Base-by-base conservation (phyloP, 176 grass and related monocot genomes). In the Oryza brachyantha region DNA sequence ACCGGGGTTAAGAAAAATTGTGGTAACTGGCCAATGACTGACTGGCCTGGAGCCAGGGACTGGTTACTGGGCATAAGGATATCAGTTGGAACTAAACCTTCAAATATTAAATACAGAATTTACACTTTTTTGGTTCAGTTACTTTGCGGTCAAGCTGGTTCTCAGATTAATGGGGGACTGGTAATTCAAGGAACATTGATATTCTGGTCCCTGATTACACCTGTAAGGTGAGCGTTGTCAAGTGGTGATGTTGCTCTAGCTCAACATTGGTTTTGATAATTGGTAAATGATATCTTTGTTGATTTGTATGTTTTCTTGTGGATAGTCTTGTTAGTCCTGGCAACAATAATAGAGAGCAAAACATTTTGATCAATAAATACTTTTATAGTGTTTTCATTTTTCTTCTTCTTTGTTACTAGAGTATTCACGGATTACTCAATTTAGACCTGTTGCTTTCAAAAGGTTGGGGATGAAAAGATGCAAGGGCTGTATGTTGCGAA, bases 401-500 rank as follows among this genome's bases (percentile, higher is more conserved):
- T n/a, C n/a, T 32, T 10, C 9, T 24, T 0, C 61, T 40, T 57
- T 55, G 61, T 43, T 26, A 12, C 38, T 75, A 35, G 11, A 76
- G 7, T 5, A 29, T 75, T 27, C 19, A 66, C 2, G 77, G 52
- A 73, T 61, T 74, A 68, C 67, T 67, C 29, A 87, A 26, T 40
- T 31, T 65, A 38, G 37, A 6, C 63, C 1, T 72, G 29, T 84
- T 70, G 17, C 70, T 22, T 90, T 81, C 75, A 60, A 88, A 67
- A 98, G 90, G 90, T 78, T 85, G 90, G 85, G n/a, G 96, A 94
- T 87, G 96, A 94, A 42, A 98, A 94, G 85, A 80, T 98, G 57
- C 92, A 93, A 84, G 96, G 92, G 19, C 76, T 98, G 72, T 92
- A 98, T 87, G 81, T 93, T 34, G 86, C 85, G 2, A 94, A 92